These are phyloP conservation scores for Deinandra increscens DNA, from an alignment of 129 eudicot species.

Conservation along the genomic window DNA sequence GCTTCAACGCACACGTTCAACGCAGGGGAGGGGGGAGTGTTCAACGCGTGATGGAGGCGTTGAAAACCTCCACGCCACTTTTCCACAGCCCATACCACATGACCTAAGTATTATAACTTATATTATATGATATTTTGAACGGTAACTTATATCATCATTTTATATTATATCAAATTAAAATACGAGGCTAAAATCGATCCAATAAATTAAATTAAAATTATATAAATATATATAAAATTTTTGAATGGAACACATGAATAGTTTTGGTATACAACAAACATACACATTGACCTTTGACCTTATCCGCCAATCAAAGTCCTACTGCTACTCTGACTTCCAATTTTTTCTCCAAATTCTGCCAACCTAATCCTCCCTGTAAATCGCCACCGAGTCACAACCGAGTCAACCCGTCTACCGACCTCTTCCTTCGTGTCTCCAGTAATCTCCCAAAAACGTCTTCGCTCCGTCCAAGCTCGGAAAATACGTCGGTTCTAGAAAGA, in stretches of 20 bases:
- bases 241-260: slow-evolving; percentile 27
- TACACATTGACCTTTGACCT: slow-evolving; percentile 39
- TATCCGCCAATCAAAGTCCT: slow-evolving; percentile 34
- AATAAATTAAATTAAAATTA: slow-evolving; percentile 19
- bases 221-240: slow-evolving; percentile 9
- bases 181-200: background rate
- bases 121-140: background rate
- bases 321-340: slow-evolving; percentile 29
- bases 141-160: too few species aligned
- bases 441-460: slow-evolving; percentile 76
- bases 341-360: slow-evolving; percentile 28
- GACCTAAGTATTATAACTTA: too few species aligned
- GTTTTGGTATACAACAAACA: slow-evolving; percentile 33
- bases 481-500: slow-evolving; percentile 73
- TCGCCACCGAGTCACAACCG: slow-evolving; percentile 16
- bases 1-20: too few species aligned
- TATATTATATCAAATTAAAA: background rate
- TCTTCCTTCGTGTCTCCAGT: slow-evolving; percentile 52
- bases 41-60: too few species aligned
- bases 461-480: slow-evolving; percentile 97
- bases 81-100: too few species aligned
- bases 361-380: slow-evolving; percentile 38
- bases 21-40: too few species aligned
- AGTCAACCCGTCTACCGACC: slow-evolving; percentile 7
- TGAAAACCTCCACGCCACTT: too few species aligned